Percentiles rank a stretch among this genome's conserved stretches.
These are phyloP conservation scores for Filobasidium wieringae DNA, from an alignment of 768 basidiomycete species.

Conservation along the genomic window DNA sequence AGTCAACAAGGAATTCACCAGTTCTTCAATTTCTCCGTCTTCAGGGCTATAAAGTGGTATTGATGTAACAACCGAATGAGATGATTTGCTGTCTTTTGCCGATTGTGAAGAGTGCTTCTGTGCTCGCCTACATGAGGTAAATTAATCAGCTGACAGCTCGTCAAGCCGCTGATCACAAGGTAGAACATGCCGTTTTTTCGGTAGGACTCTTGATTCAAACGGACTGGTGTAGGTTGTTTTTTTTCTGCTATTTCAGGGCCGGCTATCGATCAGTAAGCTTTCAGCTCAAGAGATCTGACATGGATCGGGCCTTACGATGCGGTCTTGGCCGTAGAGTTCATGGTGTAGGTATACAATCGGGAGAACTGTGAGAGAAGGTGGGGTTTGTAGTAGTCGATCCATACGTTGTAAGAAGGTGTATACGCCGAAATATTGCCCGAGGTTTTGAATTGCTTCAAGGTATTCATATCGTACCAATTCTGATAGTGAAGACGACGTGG, in stretches of 20 bases:
- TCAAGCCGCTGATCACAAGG: not conserved
- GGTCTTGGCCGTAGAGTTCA: constrained; percentile 36
- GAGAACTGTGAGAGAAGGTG: constrained; percentile 44
- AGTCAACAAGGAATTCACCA: constrained; percentile 38
- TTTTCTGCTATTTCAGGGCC: constrained; percentile 23
- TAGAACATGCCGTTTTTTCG: not conserved
- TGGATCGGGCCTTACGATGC: constrained; percentile 18
- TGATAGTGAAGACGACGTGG: constrained; percentile 61
- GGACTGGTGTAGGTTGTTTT: constrained; percentile 18
- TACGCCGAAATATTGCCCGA: no score
- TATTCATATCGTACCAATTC: constrained; percentile 73
- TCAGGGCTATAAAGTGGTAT: no score
- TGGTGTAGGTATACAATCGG: constrained; percentile 37
- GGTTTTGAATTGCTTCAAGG: no score
- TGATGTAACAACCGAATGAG: no score
- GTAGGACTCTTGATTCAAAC: constrained; percentile 28
- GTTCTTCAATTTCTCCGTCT: constrained; percentile 3
- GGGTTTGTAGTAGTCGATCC: constrained; percentile 51
- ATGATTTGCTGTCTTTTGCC: not conserved
- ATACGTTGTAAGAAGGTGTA: constrained; percentile 43
- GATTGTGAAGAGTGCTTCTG: not conserved
- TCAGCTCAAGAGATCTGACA: not conserved
- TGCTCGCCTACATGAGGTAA: not conserved
- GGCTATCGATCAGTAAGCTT: not conserved
- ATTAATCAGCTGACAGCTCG: not conserved